A percentile compares a stretch with the other conserved stretches of the same genome.
Conservation (phyloP, 768 basidiomycete species). For the Melanogaster broomeanus region DNA sequence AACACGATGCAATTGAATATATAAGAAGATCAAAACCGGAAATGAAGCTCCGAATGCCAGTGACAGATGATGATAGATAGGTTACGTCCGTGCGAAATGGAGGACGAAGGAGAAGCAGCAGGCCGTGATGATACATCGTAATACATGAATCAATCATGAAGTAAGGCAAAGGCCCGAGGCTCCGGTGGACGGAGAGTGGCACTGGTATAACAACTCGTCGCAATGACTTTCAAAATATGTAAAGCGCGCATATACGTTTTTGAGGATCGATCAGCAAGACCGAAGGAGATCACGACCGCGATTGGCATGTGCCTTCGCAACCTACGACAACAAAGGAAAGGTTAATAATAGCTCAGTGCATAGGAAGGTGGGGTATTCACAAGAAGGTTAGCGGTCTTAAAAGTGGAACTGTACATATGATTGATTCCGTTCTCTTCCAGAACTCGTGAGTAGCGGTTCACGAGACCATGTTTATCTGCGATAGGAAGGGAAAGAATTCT, state of each 20-base stretch:
- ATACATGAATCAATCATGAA: not conserved
- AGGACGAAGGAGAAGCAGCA: not conserved
- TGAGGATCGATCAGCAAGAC: constrained; percentile 44
- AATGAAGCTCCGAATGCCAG: constrained; percentile 7
- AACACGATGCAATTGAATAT: not conserved
- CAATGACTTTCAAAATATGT: not conserved
- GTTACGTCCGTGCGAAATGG: not conserved
- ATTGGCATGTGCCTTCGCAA: constrained; percentile 56
- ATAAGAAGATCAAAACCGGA: constrained; percentile 3
- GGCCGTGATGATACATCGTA: not conserved
- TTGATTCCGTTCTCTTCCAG: constrained; percentile 75
- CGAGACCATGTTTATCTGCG: constrained; percentile 75
- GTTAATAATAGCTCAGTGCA: not conserved
- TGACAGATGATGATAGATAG: constrained; percentile 1
- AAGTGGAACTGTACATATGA: constrained; percentile 85
- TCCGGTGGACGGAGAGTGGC: not conserved
- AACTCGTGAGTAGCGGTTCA: constrained; percentile 73
- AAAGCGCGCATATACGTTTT: not conserved
- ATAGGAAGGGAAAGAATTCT: constrained; percentile 1
- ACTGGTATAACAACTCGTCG: not conserved
- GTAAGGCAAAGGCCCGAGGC: not conserved
- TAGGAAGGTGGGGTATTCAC: constrained; percentile 38
- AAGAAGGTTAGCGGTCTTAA: constrained; percentile 78
- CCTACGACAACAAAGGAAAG: constrained; percentile 34
- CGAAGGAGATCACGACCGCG: constrained; percentile 60